phyloP scores from a whole-genome alignment of 192 early-diverging fungal species.

The Backusella westeae region DNA sequence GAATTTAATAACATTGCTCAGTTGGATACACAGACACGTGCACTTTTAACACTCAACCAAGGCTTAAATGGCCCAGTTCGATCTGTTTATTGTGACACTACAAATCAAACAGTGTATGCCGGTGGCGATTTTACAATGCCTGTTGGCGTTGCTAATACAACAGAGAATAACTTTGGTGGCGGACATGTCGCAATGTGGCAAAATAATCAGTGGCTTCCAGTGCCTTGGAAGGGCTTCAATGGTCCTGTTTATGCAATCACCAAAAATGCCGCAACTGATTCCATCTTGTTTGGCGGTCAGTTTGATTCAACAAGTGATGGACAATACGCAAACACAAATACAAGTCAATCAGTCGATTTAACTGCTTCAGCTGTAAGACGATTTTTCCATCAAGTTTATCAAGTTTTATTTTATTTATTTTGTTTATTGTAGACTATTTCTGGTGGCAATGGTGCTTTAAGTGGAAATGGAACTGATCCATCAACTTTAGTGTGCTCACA shows the following conservation, averaged over 20 bases:
- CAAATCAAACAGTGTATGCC: slow-evolving; percentile 13
- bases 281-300: slow-evolving; percentile 64
- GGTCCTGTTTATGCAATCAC: slow-evolving; percentile 63
- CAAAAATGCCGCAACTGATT: slow-evolving; percentile 39
- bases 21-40: slow-evolving; percentile 13
- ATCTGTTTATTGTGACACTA: slow-evolving; percentile 30
- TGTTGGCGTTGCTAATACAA: slow-evolving; percentile 6
- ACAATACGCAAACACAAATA: slow-evolving; percentile 42
- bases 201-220: slow-evolving; percentile 42
- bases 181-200: slow-evolving; percentile 25
- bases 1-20: slow-evolving; percentile 24
- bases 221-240: slow-evolving; percentile 70
- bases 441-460: slow-evolving; percentile 52
- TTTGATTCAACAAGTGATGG: slow-evolving; percentile 71
- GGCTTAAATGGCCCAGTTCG: slow-evolving; percentile 37
- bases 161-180: slow-evolving; percentile 10
- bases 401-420: neutral
- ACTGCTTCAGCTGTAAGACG: slow-evolving; percentile 28
- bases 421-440: slow-evolving; percentile 25
- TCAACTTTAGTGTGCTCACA: slow-evolving; percentile 30
- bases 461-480: slow-evolving; percentile 39
- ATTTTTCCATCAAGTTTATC: neutral
- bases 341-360: slow-evolving; percentile 52
- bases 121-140: slow-evolving; percentile 34
- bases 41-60: slow-evolving; percentile 16